These are phyloP conservation scores for Fusarium miscanthi DNA, from an alignment of 2,329 filamentous ascomycete genomes.

Conservation along the genomic window DNA sequence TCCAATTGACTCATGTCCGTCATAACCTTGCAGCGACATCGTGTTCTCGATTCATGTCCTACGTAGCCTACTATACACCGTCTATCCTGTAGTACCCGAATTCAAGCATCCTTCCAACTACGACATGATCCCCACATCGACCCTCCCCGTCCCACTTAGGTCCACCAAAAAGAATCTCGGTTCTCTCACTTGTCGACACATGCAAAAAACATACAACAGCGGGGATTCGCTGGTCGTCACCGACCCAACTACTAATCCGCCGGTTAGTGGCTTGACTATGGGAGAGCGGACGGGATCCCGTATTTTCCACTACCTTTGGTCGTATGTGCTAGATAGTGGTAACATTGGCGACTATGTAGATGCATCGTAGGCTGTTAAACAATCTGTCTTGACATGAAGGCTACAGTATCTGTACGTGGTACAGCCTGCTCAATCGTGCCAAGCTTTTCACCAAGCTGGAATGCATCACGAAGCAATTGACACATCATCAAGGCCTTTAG, in stretches of 20 bases:
- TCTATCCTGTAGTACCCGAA: fast-evolving
- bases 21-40: fast-evolving
- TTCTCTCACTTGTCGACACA: fast-evolving
- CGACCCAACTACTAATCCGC: constrained; percentile 24
- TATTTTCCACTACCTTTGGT: constrained; percentile 17
- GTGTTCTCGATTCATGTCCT: neutral
- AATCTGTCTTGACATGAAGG: neutral
- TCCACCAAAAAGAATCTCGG: neutral
- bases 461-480: neutral
- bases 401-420: fast-evolving
- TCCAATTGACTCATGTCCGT: too few species aligned
- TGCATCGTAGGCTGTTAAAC: neutral
- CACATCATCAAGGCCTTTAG: too few species aligned
- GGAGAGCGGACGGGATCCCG: constrained; percentile 24
- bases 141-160: neutral
- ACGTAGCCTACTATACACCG: fast-evolving
- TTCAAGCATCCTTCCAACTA: fast-evolving
- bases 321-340: neutral
- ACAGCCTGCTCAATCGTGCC: neutral
- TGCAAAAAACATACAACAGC: neutral
- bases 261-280: constrained; percentile 19
- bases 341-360: neutral
- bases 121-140: neutral
- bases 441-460: neutral
- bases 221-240: constrained; percentile 21